Evolutionary conservation across 495 filamentous ascomycete species (phyloP), one percentile per base, ranked within the genome.

Genomic region (Oidiodendron maius): DNA sequence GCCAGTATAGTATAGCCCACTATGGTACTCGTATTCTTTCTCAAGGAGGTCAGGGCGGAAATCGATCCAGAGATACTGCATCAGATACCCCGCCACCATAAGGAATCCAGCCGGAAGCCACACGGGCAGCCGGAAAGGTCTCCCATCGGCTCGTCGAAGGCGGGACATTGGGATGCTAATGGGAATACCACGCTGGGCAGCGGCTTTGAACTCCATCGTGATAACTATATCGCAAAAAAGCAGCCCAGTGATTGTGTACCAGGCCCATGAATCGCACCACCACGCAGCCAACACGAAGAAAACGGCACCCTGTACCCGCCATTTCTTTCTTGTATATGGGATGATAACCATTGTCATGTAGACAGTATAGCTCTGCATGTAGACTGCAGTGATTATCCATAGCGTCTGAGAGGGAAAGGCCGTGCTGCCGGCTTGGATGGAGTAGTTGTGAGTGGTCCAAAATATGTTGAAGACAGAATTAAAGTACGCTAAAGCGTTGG

Each of bases 391-490:
- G 15, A 51, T 13, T 22, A 51, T 39, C 49, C 49, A 51, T 2
- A 51, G 17, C 9, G 30, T 45, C 21, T 46, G 40, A 3, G 49
- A 38, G 3, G 49, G 41, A 22, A 51, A 51, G 1, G 49, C 49
- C 1, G 17, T 12, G 25, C 17, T 43, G 2, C 18, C 49, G 5
- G 49, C 40, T 39, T 51, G 40, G 4, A 13, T 20, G 2, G 40
- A 17, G 20, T 39, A 51, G 9, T 45, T 20, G 8, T 40, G 18
- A 1, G 26, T 45, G 17, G 15, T 20, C 49, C 49, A 51, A 18
- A 51, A 46, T 17, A 51, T 4, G 23, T 51, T 32, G 34, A 51
- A 51, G 5, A 45, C 41, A 3, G 40, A 45, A 26, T 51, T 51
- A 15, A 45, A 39, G 22, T 40, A 51, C 6, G 18, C 49, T 15